These are phyloP conservation scores for Sicyos edulis DNA, from an alignment of 306 rosid species.

Conservation along the genomic window DNA sequence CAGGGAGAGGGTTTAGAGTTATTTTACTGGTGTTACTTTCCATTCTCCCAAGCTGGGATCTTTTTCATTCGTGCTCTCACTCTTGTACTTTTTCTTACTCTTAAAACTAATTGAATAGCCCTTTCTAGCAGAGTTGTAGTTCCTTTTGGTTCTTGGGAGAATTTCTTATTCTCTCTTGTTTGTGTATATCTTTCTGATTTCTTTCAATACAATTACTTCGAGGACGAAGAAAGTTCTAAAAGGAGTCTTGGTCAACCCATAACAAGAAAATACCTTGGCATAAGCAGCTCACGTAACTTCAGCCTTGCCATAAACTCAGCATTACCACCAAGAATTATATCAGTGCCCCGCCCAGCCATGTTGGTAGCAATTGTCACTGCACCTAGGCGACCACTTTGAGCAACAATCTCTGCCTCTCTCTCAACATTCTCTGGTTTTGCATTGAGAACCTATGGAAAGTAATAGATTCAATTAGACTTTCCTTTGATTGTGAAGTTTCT, in stretches of 20 bases:
- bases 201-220: not conserved
- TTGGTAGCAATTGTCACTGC: conserved; percentile 97
- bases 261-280: conserved; percentile 63
- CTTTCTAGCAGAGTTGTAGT: not conserved
- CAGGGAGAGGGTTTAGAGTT: not conserved
- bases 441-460: conserved; percentile 62
- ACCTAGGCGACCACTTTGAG: conserved; percentile 95
- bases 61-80: not conserved
- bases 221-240: not conserved
- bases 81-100: not conserved
- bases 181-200: not conserved
- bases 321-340: conserved; percentile 96
- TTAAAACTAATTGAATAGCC: not conserved
- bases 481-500: too few species aligned
- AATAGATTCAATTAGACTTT: too few species aligned
- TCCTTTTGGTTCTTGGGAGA: not conserved
- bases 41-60: not conserved
- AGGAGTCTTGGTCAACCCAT: not conserved
- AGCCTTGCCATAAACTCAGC: conserved; percentile 97
- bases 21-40: not conserved
- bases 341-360: conserved; percentile 99
- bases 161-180: conserved; percentile 3
- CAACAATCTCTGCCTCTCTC: conserved; percentile 98
- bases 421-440: conserved; percentile 99
- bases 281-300: conserved; percentile 89